Percentiles rank a stretch among this genome's conserved stretches.
Conservation (phyloP, 495 filamentous ascomycete genomes). For the Podospora australis region DNA sequence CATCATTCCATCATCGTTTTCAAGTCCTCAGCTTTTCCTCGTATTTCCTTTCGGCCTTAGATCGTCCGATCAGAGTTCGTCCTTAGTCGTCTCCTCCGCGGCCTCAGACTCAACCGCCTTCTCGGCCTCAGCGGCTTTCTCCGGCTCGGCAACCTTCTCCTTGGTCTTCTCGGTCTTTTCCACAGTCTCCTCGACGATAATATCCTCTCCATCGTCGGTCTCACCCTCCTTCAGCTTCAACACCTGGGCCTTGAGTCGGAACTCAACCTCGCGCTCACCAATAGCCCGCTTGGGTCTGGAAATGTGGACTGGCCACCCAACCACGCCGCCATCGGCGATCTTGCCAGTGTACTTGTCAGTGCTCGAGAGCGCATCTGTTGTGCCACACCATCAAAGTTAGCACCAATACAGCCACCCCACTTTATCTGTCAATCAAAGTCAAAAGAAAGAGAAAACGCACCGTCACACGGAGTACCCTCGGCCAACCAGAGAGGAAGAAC, state of each 20-base stretch:
- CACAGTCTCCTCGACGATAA: conserved; percentile 1
- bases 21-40: neutral
- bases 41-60: neutral
- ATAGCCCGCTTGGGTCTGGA: conserved; percentile 12
- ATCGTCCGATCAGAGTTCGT: conserved; percentile 6
- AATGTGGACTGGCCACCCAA: conserved; percentile 25
- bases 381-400: conserved; percentile 2
- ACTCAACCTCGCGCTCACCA: conserved; percentile 21
- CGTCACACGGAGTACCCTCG: conserved; percentile 25
- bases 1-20: neutral
- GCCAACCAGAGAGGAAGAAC: conserved; percentile 30
- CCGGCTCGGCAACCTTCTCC: conserved; percentile 5
- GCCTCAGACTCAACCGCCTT: neutral
- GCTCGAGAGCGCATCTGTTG: conserved; percentile 23
- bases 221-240: conserved; percentile 18
- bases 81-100: conserved; percentile 2
- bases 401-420: too few relatives aligned
- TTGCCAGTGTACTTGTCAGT: conserved; percentile 24
- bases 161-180: conserved; percentile 14
- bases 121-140: conserved; percentile 4
- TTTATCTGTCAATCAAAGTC: neutral
- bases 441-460: conserved; percentile 13
- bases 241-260: conserved; percentile 24
- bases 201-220: conserved; percentile 2
- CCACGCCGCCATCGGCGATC: conserved; percentile 22